Base-by-base conservation (phyloP, 371 early-diverging fungal genomes). In the Mortierella sp. region DNA sequence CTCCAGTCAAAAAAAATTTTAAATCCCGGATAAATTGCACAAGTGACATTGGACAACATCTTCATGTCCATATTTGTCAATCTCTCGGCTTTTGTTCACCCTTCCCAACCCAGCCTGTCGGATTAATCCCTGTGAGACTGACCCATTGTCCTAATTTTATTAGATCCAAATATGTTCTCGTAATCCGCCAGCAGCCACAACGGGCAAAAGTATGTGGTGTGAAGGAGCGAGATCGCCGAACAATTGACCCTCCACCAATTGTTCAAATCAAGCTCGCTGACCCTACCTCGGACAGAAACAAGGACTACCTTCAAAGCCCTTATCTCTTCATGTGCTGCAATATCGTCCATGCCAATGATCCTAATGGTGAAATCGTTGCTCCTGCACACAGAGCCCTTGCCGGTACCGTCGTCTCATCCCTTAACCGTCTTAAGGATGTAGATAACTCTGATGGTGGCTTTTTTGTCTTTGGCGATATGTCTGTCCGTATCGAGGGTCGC, bases 381-480 rank as follows among this genome's bases (percentile, higher is more conserved):
- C 84, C 83, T n/a, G 83, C 80, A 17, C 82, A 78, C 42, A 68
- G 75, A 23, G 82, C 71, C 42, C 68, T 79, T 13, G 86, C 91
- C 1, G 98, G 98, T 10, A 94, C 96, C 6, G 93, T 95, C 55
- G 97, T 96, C 15, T 97, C 96, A 0, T 96, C 96, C 1, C 83
- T 96, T 42, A 94, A 95, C 82, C 92, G 95, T 9, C 86, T 97
- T 64, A 93, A 93, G 64, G 97, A 97, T 71, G 88, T 89, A 29
- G 93, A 95, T 71, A 91, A 91, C 66, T 86, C 88, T n/a, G 95
- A 96, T 66, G 98, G 95, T 54, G 97, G 95, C 2, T 97, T 96
- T 83, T 98, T 97, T 87, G 97, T 98, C 40, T 98, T 98, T 85
- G 96, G 96, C 37, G 98, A 98, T 77, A 83, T 98, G 58, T 94